Evolutionary conservation across 2,329 filamentous ascomycete species (phyloP), one percentile per base, ranked within the genome.

Genomic region (Fusarium multiceps): DNA sequence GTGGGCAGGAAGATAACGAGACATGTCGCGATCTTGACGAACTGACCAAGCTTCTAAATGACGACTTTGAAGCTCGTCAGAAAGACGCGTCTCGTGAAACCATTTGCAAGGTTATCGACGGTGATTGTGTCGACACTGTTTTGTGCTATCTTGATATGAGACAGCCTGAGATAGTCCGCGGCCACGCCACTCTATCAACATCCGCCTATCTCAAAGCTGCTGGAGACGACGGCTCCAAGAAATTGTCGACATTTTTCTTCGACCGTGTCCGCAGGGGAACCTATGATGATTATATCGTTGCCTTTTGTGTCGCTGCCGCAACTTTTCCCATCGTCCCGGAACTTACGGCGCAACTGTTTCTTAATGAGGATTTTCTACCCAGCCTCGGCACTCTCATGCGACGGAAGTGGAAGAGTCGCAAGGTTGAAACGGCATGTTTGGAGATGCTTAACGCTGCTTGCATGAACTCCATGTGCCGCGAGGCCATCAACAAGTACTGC

Each of bases 401-500:
- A 69, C 88, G 90, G 72, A 93, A 91, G 77, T 92, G 91, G 84
- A 97, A 95, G 83, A 95, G 92, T 77, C 87, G 88, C 71, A 93
- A 93, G 74, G 91, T 98, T 23, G 94, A 97, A 80, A 91, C 92
- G 62, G 92, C 94, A 4, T 92, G 93, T 49, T 81, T 99, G 72
- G 93, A 98, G 76, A 89, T 99, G 82, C 86, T 99, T 61, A 97
- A 94, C 80, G 93, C 93, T 14, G 94, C 95, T 9, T 98, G 94
- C 80, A 92, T 97, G 80, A 92, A 97, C 77, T 86, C 89, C 48
- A 83, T 88, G 10, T 98, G 94, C 75, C 89, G 96, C 23, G 92
- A 94, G 71, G 92, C 92, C 11, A 92, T 98, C 64, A 88, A 89
- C 72, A 94, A 94, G 78, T 90, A 97, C 76, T 97, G 95, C 79